These are phyloP conservation scores for Tylopilus subfusipes DNA, from an alignment of 768 basidiomycete species.

Conservation along the genomic window DNA sequence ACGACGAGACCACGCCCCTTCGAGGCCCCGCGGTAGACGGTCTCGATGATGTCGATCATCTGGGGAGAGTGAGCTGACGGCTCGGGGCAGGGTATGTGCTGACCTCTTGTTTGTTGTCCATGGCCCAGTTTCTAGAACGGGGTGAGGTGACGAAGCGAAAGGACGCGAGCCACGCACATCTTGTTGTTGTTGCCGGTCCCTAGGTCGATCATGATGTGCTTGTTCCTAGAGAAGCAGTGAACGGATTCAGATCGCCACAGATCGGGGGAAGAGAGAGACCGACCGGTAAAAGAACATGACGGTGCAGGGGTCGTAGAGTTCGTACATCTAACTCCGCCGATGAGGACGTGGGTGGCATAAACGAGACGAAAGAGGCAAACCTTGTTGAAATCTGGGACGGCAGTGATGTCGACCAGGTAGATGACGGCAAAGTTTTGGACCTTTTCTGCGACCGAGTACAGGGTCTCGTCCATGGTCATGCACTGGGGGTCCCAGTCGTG, in stretches of 20 bases:
- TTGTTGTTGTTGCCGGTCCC: constrained; percentile 99
- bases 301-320: constrained; percentile 94
- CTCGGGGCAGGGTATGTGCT: constrained; percentile 9
- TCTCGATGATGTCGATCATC: constrained; percentile 98
- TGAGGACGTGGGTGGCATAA: background rate
- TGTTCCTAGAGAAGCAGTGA: constrained; percentile 59
- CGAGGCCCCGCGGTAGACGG: constrained; percentile 95
- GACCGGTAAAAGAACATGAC: constrained; percentile 99
- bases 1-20: constrained; percentile 98
- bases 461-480: constrained; percentile 99
- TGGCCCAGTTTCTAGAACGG: constrained; percentile 86
- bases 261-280: constrained; percentile 20
- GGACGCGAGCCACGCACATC: constrained; percentile 57
- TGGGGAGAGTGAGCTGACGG: constrained; percentile 30
- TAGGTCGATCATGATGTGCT: constrained; percentile 99
- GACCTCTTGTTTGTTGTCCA: constrained; percentile 98
- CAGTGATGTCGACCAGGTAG: constrained; percentile 91
- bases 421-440: constrained; percentile 99
- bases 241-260: background rate
- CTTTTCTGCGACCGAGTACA: constrained; percentile 88
- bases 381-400: constrained; percentile 99
- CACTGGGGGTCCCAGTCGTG: constrained; percentile 92
- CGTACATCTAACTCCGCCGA: constrained; percentile 79
- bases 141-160: background rate
- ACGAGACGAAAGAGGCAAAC: constrained; percentile 24